Conservation (phyloP, 1,284 basidiomycete genomes). For the Tilletia walkeri region DNA sequence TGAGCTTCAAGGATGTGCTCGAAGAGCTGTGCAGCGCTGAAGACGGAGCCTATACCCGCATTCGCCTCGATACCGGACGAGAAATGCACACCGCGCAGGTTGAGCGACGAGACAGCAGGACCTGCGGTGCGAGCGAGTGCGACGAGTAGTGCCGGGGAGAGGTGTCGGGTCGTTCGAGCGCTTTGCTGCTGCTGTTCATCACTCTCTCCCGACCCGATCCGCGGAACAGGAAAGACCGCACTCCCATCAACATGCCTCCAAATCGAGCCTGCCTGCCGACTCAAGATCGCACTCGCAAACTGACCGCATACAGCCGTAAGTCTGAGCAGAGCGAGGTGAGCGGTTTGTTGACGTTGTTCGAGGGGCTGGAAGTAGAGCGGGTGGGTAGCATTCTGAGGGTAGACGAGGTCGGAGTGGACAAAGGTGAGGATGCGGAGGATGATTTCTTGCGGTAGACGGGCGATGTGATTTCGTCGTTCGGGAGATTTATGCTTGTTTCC, state of each 20-base stretch:
- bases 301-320: background rate
- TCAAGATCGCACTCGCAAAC: background rate
- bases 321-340: background rate
- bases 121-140: background rate
- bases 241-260: background rate
- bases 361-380: background rate
- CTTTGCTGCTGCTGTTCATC: background rate
- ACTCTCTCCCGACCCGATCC: background rate
- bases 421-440: slow-evolving; percentile 5
- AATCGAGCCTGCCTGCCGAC: background rate
- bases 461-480: background rate
- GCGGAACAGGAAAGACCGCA: background rate
- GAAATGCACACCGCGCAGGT: slow-evolving; percentile 1
- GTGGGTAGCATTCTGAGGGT: background rate
- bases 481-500: background rate
- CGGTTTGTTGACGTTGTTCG: slow-evolving; percentile 1
- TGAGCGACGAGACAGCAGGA: background rate
- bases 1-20: slow-evolving; percentile 4
- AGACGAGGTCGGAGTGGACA: background rate
- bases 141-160: slow-evolving; percentile 2
- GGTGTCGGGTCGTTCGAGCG: background rate
- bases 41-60: background rate
- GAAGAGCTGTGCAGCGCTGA: slow-evolving; percentile 10
- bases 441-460: background rate
- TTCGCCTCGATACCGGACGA: background rate